Base-by-base conservation (phyloP, 192 early-diverging fungal genomes). In the Entomortierella lignicola region DNA sequence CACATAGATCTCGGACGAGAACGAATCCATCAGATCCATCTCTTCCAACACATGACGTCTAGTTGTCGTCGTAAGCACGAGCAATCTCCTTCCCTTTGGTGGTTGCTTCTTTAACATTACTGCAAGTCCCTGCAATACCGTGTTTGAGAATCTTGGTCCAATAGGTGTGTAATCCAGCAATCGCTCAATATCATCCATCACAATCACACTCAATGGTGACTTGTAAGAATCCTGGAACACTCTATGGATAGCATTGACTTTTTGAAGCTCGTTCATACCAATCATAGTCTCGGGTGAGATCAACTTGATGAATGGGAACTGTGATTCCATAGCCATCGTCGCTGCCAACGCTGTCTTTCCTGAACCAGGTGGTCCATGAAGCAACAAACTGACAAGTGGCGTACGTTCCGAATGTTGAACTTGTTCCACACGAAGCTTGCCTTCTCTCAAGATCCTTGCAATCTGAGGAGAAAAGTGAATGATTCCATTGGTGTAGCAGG, bases 221-320 rank as follows among this genome's bases (percentile, higher is more conserved):
- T 96, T 96, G 87, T 98, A 97, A 5, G 98, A 94, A 83, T 99
- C 98, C 74, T 92, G 92, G 80, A 99, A 99, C n/a, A 90, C 88
- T 69, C 96, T 95, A 86, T 90, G 95, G 77, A 99, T 98, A 8
- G 89, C 84, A 51, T 86, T 87, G 66, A 97, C 92, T 66, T 95
- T 95, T 41, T 95, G 91, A 30, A 84, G 67, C 72, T 99, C 97
- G 0, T 84, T 86, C 72, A 91, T 94, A 23, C 98, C 98, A 72
- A 98, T 90, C 96, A 99, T 97, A 23, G 85, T 86, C 68, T 98
- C 98, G 13, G 98, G 97, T 0, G 97, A 97, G 47, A 99, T 94
- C 39, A 99, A 83, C 83, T 97, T 98, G 81, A 98, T 94, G 81
- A 99, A 98, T 8, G 98, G 98, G 73, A 96, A 99, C 30, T 95